Percentiles rank a stretch among this genome's conserved stretches.
Conservation (phyloP, 1,284 basidiomycete species). For the Apiotrichum veenhuisii region DNA sequence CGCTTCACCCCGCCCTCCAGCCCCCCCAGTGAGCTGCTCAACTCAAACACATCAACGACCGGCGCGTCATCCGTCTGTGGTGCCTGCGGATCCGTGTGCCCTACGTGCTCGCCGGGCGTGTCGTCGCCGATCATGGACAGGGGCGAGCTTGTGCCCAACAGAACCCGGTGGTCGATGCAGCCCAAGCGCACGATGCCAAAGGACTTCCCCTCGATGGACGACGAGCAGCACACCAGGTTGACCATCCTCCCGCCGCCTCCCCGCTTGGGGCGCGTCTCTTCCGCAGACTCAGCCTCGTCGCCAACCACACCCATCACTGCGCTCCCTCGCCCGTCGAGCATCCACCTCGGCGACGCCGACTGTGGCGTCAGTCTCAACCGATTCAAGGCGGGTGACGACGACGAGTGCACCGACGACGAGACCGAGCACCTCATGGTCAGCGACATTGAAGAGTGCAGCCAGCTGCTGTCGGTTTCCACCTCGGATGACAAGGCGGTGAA, state of each 20-base stretch:
- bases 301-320: too few relatives aligned
- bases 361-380: conserved; percentile 1
- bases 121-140: neutral
- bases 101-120: neutral
- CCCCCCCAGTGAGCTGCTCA: neutral
- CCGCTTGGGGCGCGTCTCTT: neutral
- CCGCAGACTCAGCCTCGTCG: neutral
- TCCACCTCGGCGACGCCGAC: neutral
- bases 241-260: neutral
- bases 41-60: neutral
- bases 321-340: neutral
- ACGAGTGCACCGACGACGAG: neutral
- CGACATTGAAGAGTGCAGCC: neutral
- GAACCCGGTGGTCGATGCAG: neutral
- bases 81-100: neutral
- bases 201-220: neutral
- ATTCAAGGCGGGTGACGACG: neutral
- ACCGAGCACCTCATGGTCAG: neutral
- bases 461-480: neutral
- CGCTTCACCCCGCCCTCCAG: neutral
- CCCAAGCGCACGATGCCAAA: neutral
- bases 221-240: neutral
- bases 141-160: neutral
- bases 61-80: neutral
- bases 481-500: neutral